Conservation (phyloP, 306 rosid species). For the Cicer yamashitae region DNA sequence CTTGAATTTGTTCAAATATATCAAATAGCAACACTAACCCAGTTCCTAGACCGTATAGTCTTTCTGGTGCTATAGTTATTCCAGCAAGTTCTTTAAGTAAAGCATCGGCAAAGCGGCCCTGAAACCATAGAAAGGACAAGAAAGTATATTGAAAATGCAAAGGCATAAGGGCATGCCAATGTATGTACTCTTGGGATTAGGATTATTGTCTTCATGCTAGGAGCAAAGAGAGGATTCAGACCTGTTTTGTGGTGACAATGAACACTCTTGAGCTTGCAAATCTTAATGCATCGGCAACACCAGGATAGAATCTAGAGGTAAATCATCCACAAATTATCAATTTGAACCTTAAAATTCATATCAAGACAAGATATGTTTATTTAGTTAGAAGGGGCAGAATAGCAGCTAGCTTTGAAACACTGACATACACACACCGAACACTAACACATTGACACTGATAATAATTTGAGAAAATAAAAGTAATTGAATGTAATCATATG, state of each 20-base stretch:
- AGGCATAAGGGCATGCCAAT: constrained; percentile 15
- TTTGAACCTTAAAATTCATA: constrained; percentile 44
- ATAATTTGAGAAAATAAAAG: too few relatives aligned
- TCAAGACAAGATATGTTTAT: background rate
- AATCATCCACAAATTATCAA: constrained; percentile 33
- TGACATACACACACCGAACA: too few relatives aligned
- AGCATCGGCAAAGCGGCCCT: constrained; percentile 89
- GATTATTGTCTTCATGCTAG: constrained; percentile 21
- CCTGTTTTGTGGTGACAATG: constrained; percentile 90
- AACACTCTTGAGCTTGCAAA: constrained; percentile 80
- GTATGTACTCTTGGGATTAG: constrained; percentile 15
- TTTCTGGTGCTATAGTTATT: constrained; percentile 75
- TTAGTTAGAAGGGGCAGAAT: background rate
- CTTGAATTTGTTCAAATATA: background rate
- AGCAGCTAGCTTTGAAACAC: too few relatives aligned
- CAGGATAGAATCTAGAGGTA: constrained; percentile 73
- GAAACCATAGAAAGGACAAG: constrained; percentile 20
- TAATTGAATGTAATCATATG: too few relatives aligned
- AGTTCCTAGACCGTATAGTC: constrained; percentile 81
- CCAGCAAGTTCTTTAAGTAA: constrained; percentile 84
- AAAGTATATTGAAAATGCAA: constrained; percentile 11
- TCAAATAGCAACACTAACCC: constrained; percentile 64
- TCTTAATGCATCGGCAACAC: constrained; percentile 74
- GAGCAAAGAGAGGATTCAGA: constrained; percentile 37
- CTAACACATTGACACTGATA: too few relatives aligned